phyloP scores from a whole-genome alignment of 2,329 filamentous ascomycete genomes.

The Sporothrix dimorphospora region DNA sequence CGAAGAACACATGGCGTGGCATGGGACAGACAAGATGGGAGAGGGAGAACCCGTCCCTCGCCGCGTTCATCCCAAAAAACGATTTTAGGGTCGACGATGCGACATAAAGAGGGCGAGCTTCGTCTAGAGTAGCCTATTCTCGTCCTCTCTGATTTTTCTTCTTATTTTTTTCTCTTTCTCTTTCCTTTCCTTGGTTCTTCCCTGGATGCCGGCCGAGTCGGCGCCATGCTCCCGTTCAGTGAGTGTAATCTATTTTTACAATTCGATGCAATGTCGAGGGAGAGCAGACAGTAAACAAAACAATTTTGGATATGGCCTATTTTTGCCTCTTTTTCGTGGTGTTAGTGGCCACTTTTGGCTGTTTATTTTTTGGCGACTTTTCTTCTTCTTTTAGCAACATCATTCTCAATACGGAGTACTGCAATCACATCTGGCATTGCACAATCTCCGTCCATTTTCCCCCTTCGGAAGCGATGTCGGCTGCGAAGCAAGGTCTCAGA shows the following conservation, averaged over 20 bases:
- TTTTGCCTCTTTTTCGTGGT: background rate
- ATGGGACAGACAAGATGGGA: background rate
- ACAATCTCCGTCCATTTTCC: too few relatives aligned
- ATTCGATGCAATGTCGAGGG: background rate
- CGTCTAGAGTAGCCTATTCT: background rate
- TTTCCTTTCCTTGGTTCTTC: too few relatives aligned
- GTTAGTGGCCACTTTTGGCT: background rate
- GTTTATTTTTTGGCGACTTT: constrained; percentile 1
- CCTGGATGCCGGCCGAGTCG: constrained; percentile 13
- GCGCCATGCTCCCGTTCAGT: background rate
- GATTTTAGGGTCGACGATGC: background rate
- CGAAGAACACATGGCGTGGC: background rate
- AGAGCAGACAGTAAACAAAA: background rate
- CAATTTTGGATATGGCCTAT: background rate
- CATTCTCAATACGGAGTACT: background rate
- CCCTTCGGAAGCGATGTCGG: background rate
- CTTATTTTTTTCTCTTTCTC: background rate
- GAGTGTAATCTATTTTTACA: constrained; percentile 15
- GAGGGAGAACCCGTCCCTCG: background rate
- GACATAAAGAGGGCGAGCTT: background rate
- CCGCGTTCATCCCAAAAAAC: background rate
- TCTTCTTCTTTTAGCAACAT: background rate
- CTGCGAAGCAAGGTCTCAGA: background rate
- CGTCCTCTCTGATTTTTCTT: background rate
- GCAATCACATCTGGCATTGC: background rate